phyloP scores from a whole-genome alignment of 1,139 yeast genomes.

The Nakaseomyces sp. region DNA sequence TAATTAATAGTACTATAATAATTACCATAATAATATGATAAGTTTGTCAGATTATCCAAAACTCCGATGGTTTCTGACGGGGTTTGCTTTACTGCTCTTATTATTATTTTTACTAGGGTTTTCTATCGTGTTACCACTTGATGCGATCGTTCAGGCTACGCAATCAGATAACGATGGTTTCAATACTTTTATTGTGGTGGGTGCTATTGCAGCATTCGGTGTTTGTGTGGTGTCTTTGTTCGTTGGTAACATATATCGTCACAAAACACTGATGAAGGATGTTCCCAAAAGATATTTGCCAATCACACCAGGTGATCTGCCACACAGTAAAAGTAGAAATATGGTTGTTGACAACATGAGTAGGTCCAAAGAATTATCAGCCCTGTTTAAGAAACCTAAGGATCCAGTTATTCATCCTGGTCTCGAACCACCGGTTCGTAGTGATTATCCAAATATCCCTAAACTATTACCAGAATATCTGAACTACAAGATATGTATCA shows the following conservation, averaged over 20 bases:
- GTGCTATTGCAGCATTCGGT: conserved; percentile 57
- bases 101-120: conserved; percentile 46
- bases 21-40: not conserved
- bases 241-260: conserved; percentile 47
- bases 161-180: conserved; percentile 43
- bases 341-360: conserved; percentile 38
- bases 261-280: conserved; percentile 54
- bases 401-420: conserved; percentile 28
- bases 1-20: too few relatives aligned
- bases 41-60: not conserved
- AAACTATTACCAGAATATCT: conserved; percentile 27
- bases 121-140: conserved; percentile 63
- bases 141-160: conserved; percentile 59
- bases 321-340: conserved; percentile 37
- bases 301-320: conserved; percentile 51
- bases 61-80: conserved; percentile 39
- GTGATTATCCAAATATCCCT: conserved; percentile 16
- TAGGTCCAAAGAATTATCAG: conserved; percentile 26
- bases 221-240: conserved; percentile 41
- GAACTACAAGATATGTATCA: conserved; percentile 25
- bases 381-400: conserved; percentile 24
- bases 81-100: conserved; percentile 43
- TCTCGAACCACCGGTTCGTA: conserved; percentile 27
- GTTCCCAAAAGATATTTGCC: conserved; percentile 75
- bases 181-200: conserved; percentile 67